Evolutionary conservation across 257 asterid species (phyloP).

Genomic region (Scutellaria baicalensis): DNA sequence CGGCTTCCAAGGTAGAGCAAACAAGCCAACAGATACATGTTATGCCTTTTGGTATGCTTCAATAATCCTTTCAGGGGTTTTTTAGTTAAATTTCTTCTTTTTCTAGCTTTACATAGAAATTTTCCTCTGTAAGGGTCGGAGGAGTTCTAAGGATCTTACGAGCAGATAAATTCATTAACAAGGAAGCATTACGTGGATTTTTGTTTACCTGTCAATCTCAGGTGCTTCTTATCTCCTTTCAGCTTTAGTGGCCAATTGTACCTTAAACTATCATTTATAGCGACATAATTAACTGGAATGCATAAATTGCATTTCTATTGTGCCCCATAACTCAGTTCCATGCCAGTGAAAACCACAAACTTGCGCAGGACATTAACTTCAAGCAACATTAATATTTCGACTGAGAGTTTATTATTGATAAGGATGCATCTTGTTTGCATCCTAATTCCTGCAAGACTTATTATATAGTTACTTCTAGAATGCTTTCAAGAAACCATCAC

Average conservation of each 20-base stretch:
- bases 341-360: not conserved
- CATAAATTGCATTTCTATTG: not conserved
- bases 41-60: conserved; percentile 84
- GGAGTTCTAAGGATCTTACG: conserved; percentile 78
- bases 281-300: not conserved
- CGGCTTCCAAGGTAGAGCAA: conserved; percentile 88
- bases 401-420: too few relatives aligned
- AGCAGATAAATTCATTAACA: conserved; percentile 53
- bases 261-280: not conserved
- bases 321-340: not conserved
- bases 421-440: too few relatives aligned
- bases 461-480: not conserved
- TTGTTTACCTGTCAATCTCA: conserved; percentile 70
- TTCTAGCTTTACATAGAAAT: conserved; percentile 3
- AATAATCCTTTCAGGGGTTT: not conserved
- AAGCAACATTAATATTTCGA: not conserved
- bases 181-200: conserved; percentile 57
- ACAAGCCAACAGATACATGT: conserved; percentile 85
- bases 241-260: not conserved
- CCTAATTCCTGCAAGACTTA: too few relatives aligned
- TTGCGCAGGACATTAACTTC: not conserved
- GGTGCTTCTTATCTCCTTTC: conserved; percentile 47
- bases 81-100: not conserved
- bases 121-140: conserved; percentile 56
- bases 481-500: not conserved